A percentile compares a stretch with the other conserved stretches of the same genome.
Evolutionary conservation across 2,329 filamentous ascomycete genomes (phyloP).

Genomic region (Huntiella abstrusa): DNA sequence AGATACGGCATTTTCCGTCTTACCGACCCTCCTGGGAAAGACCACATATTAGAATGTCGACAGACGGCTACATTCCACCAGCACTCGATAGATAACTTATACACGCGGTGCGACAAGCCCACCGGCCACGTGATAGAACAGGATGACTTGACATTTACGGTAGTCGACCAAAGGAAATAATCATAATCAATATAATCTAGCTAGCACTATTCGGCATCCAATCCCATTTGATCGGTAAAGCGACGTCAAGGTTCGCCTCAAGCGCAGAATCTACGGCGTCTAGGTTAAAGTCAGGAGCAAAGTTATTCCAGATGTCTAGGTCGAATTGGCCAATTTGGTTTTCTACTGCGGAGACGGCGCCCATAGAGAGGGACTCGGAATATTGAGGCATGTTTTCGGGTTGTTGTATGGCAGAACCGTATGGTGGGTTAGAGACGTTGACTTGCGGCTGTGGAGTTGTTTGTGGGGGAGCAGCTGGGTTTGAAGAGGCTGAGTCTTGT

Average conservation of each 20-base stretch:
- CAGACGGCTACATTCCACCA: conserved; percentile 73
- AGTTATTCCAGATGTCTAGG: conserved; percentile 14
- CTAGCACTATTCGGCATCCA: conserved; percentile 21
- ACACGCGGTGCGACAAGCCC: conserved; percentile 52
- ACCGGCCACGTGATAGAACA: conserved; percentile 52
- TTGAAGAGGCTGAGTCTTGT: too few relatives aligned
- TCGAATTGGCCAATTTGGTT: conserved; percentile 5
- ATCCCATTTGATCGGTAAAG: conserved; percentile 33
- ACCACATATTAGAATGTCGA: conserved; percentile 63
- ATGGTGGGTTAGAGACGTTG: too few relatives aligned
- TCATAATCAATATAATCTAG: conserved; percentile 11
- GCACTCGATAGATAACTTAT: conserved; percentile 46
- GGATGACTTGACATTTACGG: conserved; percentile 40
- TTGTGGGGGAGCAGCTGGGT: too few relatives aligned
- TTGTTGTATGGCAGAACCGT: neutral
- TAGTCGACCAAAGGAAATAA: conserved; percentile 32
- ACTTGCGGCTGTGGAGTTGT: too few relatives aligned
- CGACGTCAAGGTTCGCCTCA: conserved; percentile 35
- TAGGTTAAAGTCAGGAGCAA: conserved; percentile 35
- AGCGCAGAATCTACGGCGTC: conserved; percentile 34
- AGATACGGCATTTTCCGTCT: conserved; percentile 85
- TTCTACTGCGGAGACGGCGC: neutral
- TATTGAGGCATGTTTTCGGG: neutral
- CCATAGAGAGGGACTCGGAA: conserved; percentile 1
- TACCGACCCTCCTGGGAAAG: conserved; percentile 79